Conservation (phyloP, 257 asterid species). For the Ligustrum vulgare region DNA sequence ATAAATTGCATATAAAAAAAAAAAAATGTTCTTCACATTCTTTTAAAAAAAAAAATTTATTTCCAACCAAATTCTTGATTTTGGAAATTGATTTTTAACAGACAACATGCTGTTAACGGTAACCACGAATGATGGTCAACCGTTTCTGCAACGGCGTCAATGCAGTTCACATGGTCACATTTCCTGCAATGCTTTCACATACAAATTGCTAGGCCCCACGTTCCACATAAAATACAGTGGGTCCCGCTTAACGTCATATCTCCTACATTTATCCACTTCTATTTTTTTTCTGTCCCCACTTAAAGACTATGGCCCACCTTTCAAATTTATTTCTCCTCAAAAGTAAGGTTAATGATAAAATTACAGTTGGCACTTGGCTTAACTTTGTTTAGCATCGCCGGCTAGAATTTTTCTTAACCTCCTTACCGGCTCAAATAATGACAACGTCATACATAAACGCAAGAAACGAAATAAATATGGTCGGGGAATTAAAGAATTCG, state of each 20-base stretch:
- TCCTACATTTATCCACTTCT: slow-evolving; percentile 21
- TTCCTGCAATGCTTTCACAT: slow-evolving; percentile 5
- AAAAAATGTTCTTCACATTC: no score
- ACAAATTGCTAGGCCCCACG: slow-evolving; percentile 22
- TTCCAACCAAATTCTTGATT: no score
- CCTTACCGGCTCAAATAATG: no score
- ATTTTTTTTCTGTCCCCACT: slow-evolving; percentile 22
- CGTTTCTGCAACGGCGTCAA: slow-evolving; percentile 8
- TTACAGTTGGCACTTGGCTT: no score
- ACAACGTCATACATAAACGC: no score
- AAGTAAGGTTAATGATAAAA: no score
- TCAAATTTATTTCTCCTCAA: not conserved
- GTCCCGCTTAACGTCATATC: slow-evolving; percentile 4
- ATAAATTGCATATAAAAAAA: no score
- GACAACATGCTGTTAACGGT: slow-evolving; percentile 31
- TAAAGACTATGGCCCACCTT: not conserved
- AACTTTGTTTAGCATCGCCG: no score
- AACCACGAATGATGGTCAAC: not conserved
- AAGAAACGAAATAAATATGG: no score
- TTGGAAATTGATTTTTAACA: not conserved
- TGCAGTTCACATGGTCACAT: slow-evolving; percentile 21
- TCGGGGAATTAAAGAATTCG: no score
- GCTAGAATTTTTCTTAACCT: no score
- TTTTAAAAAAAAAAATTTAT: no score
- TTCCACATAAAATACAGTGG: not conserved